Base-by-base conservation (phyloP, 345 rosid genomes). In the Populus ilicifolia region DNA sequence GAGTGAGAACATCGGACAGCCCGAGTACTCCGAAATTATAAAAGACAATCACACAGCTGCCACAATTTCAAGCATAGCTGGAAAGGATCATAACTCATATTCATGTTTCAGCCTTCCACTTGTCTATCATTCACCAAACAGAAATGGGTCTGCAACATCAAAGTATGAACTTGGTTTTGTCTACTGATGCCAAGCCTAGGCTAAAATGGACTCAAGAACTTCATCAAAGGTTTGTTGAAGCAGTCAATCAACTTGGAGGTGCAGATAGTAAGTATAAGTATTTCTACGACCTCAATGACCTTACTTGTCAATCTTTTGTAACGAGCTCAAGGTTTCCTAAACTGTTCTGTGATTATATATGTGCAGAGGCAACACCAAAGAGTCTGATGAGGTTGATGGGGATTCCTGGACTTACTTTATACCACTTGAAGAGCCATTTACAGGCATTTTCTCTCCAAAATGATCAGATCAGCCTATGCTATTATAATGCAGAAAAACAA, bases 161-260 rank as follows among this genome's bases (percentile, higher is more conserved):
- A 48, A 87, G 84, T 73, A 90, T 89, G 97, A 91, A 79, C 78
- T 89, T 92, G 86, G 88, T 92, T 66, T 79, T 92, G 78, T 93
- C 99, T 43, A 84, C 92, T 43, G 98, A 96, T 88, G 92, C 97
- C 48, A 96, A 96, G 83, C 99, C 99, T 64, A 93, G 97, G 86
- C 88, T 96, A 36, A 96, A 96, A 84, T 93, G 99, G 99, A 91
- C 93, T 79, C 85, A 89, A 67, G 99, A 96, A 83, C 97, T 96
- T 66, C 99, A 93, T 85, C 94, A 86, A 36, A 86, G 88, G 78
- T 96, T 96, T 82, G 86, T 89, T 17, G 97, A 93, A 74, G 93
- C 94, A 0, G 86, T 96, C 83, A 75, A 80, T 80, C 99, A 88
- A 48, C 90, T 96, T 70, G 98, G 96, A 70, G 99, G 99, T 41